Percentiles rank a stretch among this genome's conserved stretches.
These are phyloP conservation scores for Fusarium secorum DNA, from an alignment of 2,329 filamentous ascomycete genomes.

Conservation along the genomic window DNA sequence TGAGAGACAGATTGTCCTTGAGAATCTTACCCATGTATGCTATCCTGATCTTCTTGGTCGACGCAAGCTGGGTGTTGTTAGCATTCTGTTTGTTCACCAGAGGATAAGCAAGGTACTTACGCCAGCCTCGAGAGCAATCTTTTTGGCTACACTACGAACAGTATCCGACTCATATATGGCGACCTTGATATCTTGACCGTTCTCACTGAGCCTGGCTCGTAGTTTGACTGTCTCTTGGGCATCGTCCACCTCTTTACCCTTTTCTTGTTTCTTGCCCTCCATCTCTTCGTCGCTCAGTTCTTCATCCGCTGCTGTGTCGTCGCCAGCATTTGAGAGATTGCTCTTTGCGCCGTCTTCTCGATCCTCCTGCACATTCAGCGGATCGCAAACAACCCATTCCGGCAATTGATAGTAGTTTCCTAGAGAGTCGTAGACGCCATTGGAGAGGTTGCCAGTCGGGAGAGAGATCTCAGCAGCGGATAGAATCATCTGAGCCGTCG, in stretches of 20 bases:
- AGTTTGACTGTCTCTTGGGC: conserved; percentile 65
- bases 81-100: background rate
- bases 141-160: conserved; percentile 69
- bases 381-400: conserved; percentile 73
- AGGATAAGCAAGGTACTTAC: conserved; percentile 56
- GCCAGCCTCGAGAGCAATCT: conserved; percentile 68
- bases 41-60: conserved; percentile 70
- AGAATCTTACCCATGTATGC: conserved; percentile 84
- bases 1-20: conserved; percentile 70
- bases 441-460: conserved; percentile 74
- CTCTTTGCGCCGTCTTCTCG: conserved; percentile 37
- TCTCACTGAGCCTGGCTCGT: conserved; percentile 71
- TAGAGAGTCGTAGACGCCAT: conserved; percentile 75
- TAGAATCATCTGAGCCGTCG: conserved; percentile 81
- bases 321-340: conserved; percentile 50
- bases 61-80: conserved; percentile 58
- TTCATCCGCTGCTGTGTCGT: conserved; percentile 51
- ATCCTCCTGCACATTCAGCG: conserved; percentile 60
- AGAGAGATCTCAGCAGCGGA: conserved; percentile 79
- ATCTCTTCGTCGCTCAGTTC: conserved; percentile 51
- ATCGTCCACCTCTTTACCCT: conserved; percentile 64
- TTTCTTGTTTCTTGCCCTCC: conserved; percentile 59
- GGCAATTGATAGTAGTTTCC: conserved; percentile 76
- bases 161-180: conserved; percentile 65
- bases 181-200: conserved; percentile 69